phyloP scores from a whole-genome alignment of 805 yeast species.

The Torulaspora quercuum region DNA sequence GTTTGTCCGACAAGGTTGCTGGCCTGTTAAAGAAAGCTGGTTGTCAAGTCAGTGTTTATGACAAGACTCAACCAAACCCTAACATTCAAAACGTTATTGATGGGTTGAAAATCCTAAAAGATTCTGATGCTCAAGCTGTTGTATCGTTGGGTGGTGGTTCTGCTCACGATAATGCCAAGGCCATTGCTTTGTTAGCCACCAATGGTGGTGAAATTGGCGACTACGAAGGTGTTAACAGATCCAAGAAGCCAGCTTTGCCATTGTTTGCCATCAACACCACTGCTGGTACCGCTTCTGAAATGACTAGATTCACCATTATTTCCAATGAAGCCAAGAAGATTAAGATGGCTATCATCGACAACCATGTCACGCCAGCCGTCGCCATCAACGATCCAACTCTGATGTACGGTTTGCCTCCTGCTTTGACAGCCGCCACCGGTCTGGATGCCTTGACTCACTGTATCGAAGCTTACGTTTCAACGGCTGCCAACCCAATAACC shows the following conservation, averaged over 20 bases:
- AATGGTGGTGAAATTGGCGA: constrained; percentile 41
- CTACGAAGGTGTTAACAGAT: constrained; percentile 41
- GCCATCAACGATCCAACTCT: constrained; percentile 45
- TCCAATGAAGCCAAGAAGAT: constrained; percentile 39
- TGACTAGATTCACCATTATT: constrained; percentile 46
- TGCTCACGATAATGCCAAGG: constrained; percentile 46
- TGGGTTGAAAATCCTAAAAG: constrained; percentile 20
- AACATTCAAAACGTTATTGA: constrained; percentile 18
- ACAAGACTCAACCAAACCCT: constrained; percentile 29
- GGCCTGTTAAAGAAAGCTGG: constrained; percentile 21
- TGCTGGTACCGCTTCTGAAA: constrained; percentile 47
- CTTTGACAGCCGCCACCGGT: constrained; percentile 43
- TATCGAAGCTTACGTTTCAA: constrained; percentile 45
- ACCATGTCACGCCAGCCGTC: constrained; percentile 42
- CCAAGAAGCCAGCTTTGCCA: constrained; percentile 33
- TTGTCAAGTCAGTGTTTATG: constrained; percentile 20
- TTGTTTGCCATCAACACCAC: constrained; percentile 45
- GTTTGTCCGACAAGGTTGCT: constrained; percentile 27
- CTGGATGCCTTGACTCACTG: constrained; percentile 46
- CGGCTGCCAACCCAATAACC: constrained; percentile 47
- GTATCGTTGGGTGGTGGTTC: constrained; percentile 48
- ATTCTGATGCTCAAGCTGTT: constrained; percentile 36
- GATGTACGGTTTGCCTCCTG: constrained; percentile 41
- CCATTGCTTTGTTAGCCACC: constrained; percentile 41
- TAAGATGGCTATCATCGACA: constrained; percentile 44